Evolutionary conservation across 176 grass and related monocot species (phyloP), one percentile per base, ranked within the genome.

Genomic region (Leersia perrieri): DNA sequence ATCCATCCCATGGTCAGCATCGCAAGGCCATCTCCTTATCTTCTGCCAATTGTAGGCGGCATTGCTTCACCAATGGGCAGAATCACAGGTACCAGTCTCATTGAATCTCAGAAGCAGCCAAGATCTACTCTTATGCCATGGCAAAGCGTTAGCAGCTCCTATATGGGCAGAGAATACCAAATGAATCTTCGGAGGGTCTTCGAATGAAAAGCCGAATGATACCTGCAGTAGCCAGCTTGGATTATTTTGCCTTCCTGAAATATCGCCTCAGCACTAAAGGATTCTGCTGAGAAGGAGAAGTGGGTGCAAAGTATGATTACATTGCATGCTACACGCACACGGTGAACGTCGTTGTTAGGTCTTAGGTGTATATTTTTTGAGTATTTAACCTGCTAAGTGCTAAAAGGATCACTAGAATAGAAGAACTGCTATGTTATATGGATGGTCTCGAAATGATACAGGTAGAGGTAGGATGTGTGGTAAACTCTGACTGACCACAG

Each of bases 31-130:
- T 51, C 6, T n/a, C 28, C 12, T n/a, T 28, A 84, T 69, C 49
- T 32, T 74, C 51, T 66, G 14, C 44, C 45, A 9, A 2, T 26
- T 65, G 36, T 4, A 72, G 34, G 5, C 0, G 3, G 3, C 68
- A 82, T 82, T 63, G 34, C 79, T 72, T 28, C 38, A 33, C 80
- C 12, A 34, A 47, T 73, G 55, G 30, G 15, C 41, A 28, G 57
- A 18, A 73, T 74, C 14, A 42, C 70, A 26, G 6, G 47, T 22
- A 22, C 47, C 47, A 22, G 47, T 22, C 47, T 51, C 16, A 20
- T 51, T 51, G 47, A 7, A 51, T 5, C 47, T 51, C 47, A 22
- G 47, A 18, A 51, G 47, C 47, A 22, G 47, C 47, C 47, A 2
- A 51, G 1, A 20, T 5, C 47, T 51, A 16, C 1, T 51, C 47